A percentile compares a stretch with the other conserved stretches of the same genome.
Conservation (phyloP, 2,329 filamentous ascomycete species). For the Dryadomyces quercus-mongolicae region DNA sequence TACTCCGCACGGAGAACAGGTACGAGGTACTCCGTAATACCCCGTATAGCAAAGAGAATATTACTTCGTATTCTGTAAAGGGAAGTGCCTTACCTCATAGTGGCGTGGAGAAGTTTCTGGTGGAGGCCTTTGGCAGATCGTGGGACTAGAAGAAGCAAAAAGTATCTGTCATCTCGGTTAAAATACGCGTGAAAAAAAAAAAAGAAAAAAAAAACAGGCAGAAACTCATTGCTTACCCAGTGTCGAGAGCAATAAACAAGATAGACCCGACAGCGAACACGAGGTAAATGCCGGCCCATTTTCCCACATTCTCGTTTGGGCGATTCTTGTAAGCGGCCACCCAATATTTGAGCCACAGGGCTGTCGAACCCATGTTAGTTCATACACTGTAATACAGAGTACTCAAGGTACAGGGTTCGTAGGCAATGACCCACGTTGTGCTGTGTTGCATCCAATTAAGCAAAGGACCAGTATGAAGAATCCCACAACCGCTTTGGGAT, state of each 20-base stretch:
- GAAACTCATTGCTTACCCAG: too few species aligned
- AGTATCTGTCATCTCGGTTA: slow-evolving; percentile 13
- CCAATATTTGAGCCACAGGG: slow-evolving; percentile 37
- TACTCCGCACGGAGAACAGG: too few species aligned
- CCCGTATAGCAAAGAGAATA: too few species aligned
- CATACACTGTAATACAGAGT: too few species aligned
- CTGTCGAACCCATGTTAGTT: slow-evolving; percentile 12
- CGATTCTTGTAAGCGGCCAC: slow-evolving; percentile 24
- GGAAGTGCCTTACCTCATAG: slow-evolving; percentile 3
- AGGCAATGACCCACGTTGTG: slow-evolving; percentile 12
- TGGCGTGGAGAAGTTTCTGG: slow-evolving; percentile 13
- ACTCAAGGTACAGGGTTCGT: too few species aligned
- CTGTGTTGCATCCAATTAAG: slow-evolving; percentile 6
- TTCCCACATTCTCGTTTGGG: slow-evolving; percentile 23
- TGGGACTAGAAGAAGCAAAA: slow-evolving; percentile 19
- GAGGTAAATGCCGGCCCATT: slow-evolving; percentile 25
- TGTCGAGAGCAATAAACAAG: slow-evolving; percentile 6
- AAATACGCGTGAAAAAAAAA: background rate
- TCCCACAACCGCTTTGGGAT: slow-evolving; percentile 4
- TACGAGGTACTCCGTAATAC: too few species aligned
- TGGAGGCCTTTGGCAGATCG: slow-evolving; percentile 16
- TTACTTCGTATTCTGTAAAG: background rate
- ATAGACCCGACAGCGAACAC: slow-evolving; percentile 14
- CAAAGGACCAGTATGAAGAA: slow-evolving; percentile 1
- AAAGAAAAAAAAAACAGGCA: background rate